Conservation (phyloP, 2,329 filamentous ascomycete species). For the Alternaria incomplexa region DNA sequence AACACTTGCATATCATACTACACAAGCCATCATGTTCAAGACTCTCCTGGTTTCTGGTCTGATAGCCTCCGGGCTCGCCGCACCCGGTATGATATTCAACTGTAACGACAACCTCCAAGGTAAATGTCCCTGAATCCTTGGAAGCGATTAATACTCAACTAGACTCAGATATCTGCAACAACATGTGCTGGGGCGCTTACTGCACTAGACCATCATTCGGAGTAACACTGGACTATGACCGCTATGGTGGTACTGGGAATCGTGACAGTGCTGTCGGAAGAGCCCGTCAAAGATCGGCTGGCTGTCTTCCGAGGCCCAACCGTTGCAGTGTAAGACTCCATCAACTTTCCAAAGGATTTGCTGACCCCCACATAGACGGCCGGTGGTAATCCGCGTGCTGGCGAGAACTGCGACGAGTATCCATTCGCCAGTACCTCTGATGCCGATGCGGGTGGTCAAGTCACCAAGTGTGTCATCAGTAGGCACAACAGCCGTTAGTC, state of each 20-base stretch:
- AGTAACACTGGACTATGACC: background rate
- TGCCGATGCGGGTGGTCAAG: background rate
- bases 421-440: background rate
- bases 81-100: background rate
- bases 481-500: background rate
- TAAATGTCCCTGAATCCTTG: background rate
- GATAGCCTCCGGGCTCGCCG: background rate
- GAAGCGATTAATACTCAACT: background rate
- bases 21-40: background rate
- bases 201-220: background rate
- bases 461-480: background rate
- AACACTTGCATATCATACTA: too few relatives aligned
- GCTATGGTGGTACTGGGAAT: background rate
- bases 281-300: background rate
- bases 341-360: background rate
- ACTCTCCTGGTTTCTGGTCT: background rate
- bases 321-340: background rate
- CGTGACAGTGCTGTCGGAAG: background rate
- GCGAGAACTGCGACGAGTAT: background rate
- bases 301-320: background rate
- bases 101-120: background rate
- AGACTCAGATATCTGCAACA: background rate
- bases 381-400: background rate
- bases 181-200: conserved; percentile 5
- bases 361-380: background rate